These are phyloP conservation scores for Dioszegia crocea DNA, from an alignment of 768 basidiomycete species.

Conservation along the genomic window DNA sequence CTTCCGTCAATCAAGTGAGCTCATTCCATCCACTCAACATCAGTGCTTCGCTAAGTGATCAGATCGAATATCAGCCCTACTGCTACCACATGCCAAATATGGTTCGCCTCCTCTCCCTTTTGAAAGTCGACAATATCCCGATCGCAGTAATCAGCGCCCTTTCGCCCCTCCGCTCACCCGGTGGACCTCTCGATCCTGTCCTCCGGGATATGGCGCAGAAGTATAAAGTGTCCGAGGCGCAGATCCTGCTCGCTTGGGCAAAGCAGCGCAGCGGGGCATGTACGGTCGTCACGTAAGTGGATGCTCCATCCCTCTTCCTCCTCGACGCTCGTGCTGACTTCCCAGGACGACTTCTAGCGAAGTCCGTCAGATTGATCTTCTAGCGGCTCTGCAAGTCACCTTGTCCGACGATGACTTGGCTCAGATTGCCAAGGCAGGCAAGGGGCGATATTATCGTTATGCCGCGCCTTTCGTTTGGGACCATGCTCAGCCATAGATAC, in stretches of 20 bases:
- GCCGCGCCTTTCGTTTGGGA: constrained; percentile 33
- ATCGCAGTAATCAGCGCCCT: constrained; percentile 38
- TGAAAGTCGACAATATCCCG: constrained; percentile 37
- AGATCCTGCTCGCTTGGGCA: constrained; percentile 39
- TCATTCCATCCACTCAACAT: background rate
- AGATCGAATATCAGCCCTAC: constrained; percentile 53
- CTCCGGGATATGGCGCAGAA: constrained; percentile 22
- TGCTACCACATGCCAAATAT: constrained; percentile 27
- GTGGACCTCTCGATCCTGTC: constrained; percentile 26
- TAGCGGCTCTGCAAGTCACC: no score
- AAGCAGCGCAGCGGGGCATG: background rate
- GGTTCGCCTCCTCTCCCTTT: constrained; percentile 39
- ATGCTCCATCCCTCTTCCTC: no score
- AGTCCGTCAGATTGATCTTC: no score
- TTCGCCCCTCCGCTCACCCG: constrained; percentile 16
- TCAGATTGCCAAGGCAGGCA: constrained; percentile 29
- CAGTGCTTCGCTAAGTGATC: background rate
- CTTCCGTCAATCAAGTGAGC: constrained; percentile 48
- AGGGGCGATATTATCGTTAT: constrained; percentile 14
- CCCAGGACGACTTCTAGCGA: background rate
- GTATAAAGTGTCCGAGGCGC: constrained; percentile 18
- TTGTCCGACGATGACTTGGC: constrained; percentile 20
- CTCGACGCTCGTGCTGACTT: background rate
- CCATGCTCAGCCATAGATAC: constrained; percentile 5
- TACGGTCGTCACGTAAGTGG: background rate